A percentile compares a stretch with the other conserved stretches of the same genome.
Conservation (phyloP, 2,329 filamentous ascomycete species). For the Xylariales sp. region DNA sequence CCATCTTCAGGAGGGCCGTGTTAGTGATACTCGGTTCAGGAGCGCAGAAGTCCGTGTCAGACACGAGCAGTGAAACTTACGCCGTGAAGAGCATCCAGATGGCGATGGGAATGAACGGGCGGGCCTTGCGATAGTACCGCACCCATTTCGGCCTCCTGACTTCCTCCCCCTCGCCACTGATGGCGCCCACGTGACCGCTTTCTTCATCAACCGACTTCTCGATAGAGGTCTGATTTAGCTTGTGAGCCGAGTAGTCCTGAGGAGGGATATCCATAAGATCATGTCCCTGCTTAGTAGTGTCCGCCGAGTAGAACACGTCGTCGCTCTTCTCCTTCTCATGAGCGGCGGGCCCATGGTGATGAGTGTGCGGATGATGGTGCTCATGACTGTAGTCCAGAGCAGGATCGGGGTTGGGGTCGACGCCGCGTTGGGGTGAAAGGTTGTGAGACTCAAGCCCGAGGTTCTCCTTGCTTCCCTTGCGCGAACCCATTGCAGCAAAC, state of each 20-base stretch:
- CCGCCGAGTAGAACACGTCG: slow-evolving; percentile 44
- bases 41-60: neutral
- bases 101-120: slow-evolving; percentile 38
- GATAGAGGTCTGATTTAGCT: slow-evolving; percentile 25
- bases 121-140: slow-evolving; percentile 37
- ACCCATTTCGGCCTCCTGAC: neutral
- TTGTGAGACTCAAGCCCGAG: slow-evolving; percentile 17
- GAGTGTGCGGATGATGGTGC: slow-evolving; percentile 38
- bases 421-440: slow-evolving; percentile 16
- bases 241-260: slow-evolving; percentile 37
- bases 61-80: too few species aligned
- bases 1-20: slow-evolving; percentile 26
- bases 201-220: slow-evolving; percentile 28
- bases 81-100: slow-evolving; percentile 34
- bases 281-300: slow-evolving; percentile 34
- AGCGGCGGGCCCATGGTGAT: slow-evolving; percentile 34
- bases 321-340: slow-evolving; percentile 27
- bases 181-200: slow-evolving; percentile 23
- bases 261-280: slow-evolving; percentile 27
- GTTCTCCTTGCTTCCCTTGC: slow-evolving; percentile 17
- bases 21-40: neutral
- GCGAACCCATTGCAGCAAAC: too few species aligned
- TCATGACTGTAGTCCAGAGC: slow-evolving; percentile 33
- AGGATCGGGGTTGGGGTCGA: slow-evolving; percentile 20
- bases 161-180: slow-evolving; percentile 9